Evolutionary conservation across 768 basidiomycete genomes (phyloP).

Genomic region (Chalciporus chontae): DNA sequence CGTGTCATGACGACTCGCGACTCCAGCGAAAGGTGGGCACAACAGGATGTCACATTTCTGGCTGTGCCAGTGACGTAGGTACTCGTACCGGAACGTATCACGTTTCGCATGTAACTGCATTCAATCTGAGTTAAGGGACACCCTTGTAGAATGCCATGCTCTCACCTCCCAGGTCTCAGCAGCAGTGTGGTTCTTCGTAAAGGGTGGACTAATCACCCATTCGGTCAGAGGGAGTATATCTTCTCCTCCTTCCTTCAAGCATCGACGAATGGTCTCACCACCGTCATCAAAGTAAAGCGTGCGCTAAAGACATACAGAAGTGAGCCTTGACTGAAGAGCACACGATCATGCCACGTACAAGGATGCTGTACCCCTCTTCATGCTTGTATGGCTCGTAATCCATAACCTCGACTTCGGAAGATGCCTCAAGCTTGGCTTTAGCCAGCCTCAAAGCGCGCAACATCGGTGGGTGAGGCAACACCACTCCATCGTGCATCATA

Average conservation of each 20-base stretch:
- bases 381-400: slow-evolving; percentile 31
- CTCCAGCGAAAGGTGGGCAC: slow-evolving; percentile 32
- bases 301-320: slow-evolving; percentile 10
- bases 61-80: slow-evolving; percentile 34
- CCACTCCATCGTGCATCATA: slow-evolving; percentile 31
- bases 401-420: slow-evolving; percentile 29
- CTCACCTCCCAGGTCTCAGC: slow-evolving; percentile 26
- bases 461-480: slow-evolving; percentile 35
- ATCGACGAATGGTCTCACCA: slow-evolving; percentile 17
- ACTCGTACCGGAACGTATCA: slow-evolving; percentile 29
- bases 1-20: slow-evolving; percentile 35
- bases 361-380: slow-evolving; percentile 25
- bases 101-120: slow-evolving; percentile 22
- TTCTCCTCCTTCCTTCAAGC: slow-evolving; percentile 23
- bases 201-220: slow-evolving; percentile 27
- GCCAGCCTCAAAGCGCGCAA: slow-evolving; percentile 33
- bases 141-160: background rate
- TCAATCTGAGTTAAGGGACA: background rate
- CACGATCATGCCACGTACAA: slow-evolving; percentile 10
- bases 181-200: slow-evolving; percentile 20
- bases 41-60: slow-evolving; percentile 39
- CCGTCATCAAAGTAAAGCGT: slow-evolving; percentile 34
- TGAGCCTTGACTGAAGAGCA: background rate
- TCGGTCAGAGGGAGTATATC: slow-evolving; percentile 26
- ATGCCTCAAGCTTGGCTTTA: slow-evolving; percentile 31